Percentiles rank a stretch among this genome's conserved stretches.
These are phyloP conservation scores for Aureobasidium zeae DNA, from an alignment of 2,329 filamentous ascomycete genomes.

Conservation along the genomic window DNA sequence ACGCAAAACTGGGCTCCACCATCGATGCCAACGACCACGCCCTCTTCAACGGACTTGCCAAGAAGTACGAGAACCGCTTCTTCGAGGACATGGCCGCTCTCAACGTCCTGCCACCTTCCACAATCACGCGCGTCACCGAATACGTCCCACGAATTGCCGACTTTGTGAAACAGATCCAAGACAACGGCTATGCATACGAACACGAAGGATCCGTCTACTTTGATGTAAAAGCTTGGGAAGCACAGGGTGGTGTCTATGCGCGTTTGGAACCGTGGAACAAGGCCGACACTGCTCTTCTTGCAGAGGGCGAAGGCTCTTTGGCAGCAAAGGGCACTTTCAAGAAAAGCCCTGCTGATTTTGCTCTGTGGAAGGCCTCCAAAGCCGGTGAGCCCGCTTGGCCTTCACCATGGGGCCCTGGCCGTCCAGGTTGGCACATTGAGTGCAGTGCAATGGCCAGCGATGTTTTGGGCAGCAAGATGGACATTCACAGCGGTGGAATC, in stretches of 20 bases:
- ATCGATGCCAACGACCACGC: slow-evolving; percentile 53
- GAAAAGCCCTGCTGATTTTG: slow-evolving; percentile 73
- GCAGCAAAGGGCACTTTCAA: slow-evolving; percentile 49
- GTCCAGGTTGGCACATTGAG: slow-evolving; percentile 95
- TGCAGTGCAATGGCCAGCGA: slow-evolving; percentile 94
- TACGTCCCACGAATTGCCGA: slow-evolving; percentile 79
- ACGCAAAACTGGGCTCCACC: slow-evolving; percentile 48
- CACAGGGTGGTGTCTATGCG: slow-evolving; percentile 74
- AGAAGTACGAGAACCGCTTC: slow-evolving; percentile 80
- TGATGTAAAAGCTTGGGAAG: slow-evolving; percentile 79
- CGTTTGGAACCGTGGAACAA: slow-evolving; percentile 76
- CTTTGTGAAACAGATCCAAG: slow-evolving; percentile 73
- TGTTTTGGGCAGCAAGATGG: slow-evolving; percentile 73
- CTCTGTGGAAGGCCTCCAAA: slow-evolving; percentile 88
- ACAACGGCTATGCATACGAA: slow-evolving; percentile 76
- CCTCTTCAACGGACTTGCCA: slow-evolving; percentile 83
- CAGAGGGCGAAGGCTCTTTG: slow-evolving; percentile 82
- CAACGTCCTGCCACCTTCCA: slow-evolving; percentile 74
- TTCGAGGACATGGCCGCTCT: slow-evolving; percentile 77
- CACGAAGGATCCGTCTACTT: slow-evolving; percentile 77
- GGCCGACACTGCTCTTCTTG: slow-evolving; percentile 71
- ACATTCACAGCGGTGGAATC: slow-evolving; percentile 87
- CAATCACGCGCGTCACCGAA: slow-evolving; percentile 82
- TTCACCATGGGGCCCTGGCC: slow-evolving; percentile 76
- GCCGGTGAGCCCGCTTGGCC: slow-evolving; percentile 85